A percentile compares a stretch with the other conserved stretches of the same genome.
These are phyloP conservation scores for Irpex sp. DNA, from an alignment of 1,284 basidiomycete genomes.

Conservation along the genomic window DNA sequence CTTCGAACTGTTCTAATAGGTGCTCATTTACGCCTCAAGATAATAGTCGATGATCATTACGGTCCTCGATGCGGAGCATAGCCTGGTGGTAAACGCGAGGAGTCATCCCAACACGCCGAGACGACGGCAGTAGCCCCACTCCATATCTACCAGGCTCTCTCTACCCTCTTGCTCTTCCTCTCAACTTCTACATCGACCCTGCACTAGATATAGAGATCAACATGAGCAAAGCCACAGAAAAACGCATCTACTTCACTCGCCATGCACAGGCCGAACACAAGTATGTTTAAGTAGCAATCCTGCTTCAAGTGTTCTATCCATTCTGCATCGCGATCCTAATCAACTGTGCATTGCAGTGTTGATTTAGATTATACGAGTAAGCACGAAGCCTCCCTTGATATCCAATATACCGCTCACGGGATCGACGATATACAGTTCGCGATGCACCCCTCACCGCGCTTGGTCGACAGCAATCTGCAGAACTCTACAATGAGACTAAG, in stretches of 20 bases:
- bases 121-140: neutral
- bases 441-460: constrained; percentile 26
- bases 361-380: constrained; percentile 24
- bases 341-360: constrained; percentile 17
- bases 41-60: too few relatives aligned
- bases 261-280: constrained; percentile 32
- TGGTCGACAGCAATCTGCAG: constrained; percentile 29
- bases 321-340: neutral
- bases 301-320: neutral
- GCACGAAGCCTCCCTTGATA: constrained; percentile 4
- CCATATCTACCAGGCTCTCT: neutral
- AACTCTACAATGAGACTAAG: constrained; percentile 25
- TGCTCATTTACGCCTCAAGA: neutral
- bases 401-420: too few relatives aligned
- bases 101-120: neutral
- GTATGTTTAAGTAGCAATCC: constrained; percentile 14
- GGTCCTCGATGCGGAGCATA: neutral
- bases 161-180: neutral
- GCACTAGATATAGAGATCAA: neutral
- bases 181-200: neutral
- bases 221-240: constrained; percentile 26
- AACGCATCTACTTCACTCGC: constrained; percentile 28
- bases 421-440: constrained; percentile 15
- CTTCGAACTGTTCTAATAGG: too few relatives aligned
- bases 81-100: neutral